Evolutionary conservation across 2,329 filamentous ascomycete genomes (phyloP), one percentile per base, ranked within the genome.

Genomic region (Penicillium thymicola): DNA sequence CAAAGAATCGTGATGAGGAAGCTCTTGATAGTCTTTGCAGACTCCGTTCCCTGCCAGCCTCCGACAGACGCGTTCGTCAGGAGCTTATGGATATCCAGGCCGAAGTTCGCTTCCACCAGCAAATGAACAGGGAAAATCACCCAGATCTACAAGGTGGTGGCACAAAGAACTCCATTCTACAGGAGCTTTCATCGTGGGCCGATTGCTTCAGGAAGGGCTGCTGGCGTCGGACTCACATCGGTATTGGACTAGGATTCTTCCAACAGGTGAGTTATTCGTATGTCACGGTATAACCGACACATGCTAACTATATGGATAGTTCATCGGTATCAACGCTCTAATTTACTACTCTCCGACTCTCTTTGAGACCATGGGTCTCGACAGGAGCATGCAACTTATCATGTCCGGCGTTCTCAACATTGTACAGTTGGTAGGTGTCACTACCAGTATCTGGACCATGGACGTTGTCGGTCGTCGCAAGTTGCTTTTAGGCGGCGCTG

Each of bases 331-430:
- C 66, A 83, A 82, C 58, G 79, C 83, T 2, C 78, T 87, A 1
- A 76, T 75, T 23, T 86, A 86, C 72, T 87, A 85, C 69, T 83
- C 82, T 25, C 83, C 83, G 0, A 82, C 84, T 14, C 75, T 87
- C 0, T 86, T 86, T 65, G 67, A 80, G 59, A 76, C 74, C 1
- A 78, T 81, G 70, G 78, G 78, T 8, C 65, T 80, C 27, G 67
- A 75, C 48, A 68, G 70, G 38, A 67, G 76, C 42, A 77, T 78
- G 73, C 79, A 79, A 44, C 71, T 85, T 0, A 75, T 82, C 10
- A 78, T 85, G 73, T 76, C 77, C 5, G 81, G 82, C n/a, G 70
- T 80, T 7, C 67, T 81, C 18, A 84, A 84, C 65, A 76, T 84
- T 61, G 76, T 71, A 16, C 76, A 81, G 59, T 65, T 81, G 7